Conservation (phyloP, 495 filamentous ascomycete genomes). For the Geoglossum glabrum region DNA sequence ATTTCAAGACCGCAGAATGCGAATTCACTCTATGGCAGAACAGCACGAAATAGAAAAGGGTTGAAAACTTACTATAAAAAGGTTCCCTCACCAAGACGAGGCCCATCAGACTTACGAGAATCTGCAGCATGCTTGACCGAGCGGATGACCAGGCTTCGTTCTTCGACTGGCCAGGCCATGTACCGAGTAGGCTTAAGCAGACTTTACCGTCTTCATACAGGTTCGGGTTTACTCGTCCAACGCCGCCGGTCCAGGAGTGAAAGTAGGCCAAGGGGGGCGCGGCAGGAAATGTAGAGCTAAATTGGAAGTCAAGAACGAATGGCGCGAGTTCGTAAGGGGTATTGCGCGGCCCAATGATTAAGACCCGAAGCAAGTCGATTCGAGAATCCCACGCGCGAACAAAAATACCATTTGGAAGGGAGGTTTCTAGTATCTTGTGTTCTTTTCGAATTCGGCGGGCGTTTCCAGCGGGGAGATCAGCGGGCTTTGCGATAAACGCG, state of each 20-base stretch:
- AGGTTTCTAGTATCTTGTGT: constrained; percentile 31
- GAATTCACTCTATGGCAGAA: not conserved
- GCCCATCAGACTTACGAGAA: constrained; percentile 28
- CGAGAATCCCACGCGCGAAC: constrained; percentile 32
- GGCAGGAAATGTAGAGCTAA: not conserved
- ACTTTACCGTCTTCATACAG: constrained; percentile 3
- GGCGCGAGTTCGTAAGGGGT: constrained; percentile 42
- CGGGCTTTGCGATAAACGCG: constrained; percentile 19
- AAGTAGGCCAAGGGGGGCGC: not conserved
- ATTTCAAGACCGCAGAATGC: not conserved
- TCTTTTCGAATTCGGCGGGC: constrained; percentile 33
- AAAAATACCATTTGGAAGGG: constrained; percentile 39
- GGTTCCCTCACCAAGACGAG: constrained; percentile 40
- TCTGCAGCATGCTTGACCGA: constrained; percentile 1
- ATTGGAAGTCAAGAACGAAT: constrained; percentile 23
- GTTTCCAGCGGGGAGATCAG: constrained; percentile 9
- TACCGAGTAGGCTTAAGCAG: constrained; percentile 1
- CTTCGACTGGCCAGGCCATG: constrained; percentile 13
- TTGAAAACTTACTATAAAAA: constrained; percentile 32
- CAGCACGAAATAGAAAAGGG: not conserved
- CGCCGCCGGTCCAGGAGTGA: constrained; percentile 17
- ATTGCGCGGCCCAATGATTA: constrained; percentile 33
- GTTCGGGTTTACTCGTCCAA: constrained; percentile 1
- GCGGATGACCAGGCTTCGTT: constrained; percentile 8
- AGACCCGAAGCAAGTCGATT: constrained; percentile 33